A percentile compares a stretch with the other conserved stretches of the same genome.
These are phyloP conservation scores for Monosporascus sp. DNA, from an alignment of 2,329 filamentous ascomycete species.

Conservation along the genomic window DNA sequence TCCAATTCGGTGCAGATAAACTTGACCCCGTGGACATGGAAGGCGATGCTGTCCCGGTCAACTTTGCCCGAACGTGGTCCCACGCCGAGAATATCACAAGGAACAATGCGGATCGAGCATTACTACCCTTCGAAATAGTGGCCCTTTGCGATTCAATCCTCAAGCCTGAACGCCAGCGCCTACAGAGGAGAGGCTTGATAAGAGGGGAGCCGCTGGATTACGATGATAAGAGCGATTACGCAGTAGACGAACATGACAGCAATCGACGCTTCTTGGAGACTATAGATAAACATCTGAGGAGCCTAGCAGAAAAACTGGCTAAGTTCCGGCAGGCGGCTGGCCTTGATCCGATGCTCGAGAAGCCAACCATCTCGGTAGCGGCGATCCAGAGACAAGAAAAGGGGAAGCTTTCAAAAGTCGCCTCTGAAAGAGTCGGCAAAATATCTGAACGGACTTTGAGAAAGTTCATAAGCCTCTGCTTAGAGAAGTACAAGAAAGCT, in stretches of 20 bases:
- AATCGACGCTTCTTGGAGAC: conserved; percentile 76
- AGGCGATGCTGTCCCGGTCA: conserved; percentile 82
- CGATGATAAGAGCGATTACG: conserved; percentile 62
- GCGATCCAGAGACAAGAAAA: conserved; percentile 26
- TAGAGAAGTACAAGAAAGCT: conserved; percentile 86
- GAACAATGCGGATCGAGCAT: conserved; percentile 67
- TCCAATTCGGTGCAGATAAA: conserved; percentile 94
- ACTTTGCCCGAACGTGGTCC: conserved; percentile 87
- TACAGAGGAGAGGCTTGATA: conserved; percentile 57
- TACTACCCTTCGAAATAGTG: conserved; percentile 71
- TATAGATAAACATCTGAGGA: conserved; percentile 66
- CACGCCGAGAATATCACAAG: conserved; percentile 75
- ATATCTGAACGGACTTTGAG: conserved; percentile 70
- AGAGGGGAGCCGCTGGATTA: conserved; percentile 61
- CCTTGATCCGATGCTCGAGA: conserved; percentile 35
- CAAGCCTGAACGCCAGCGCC: conserved; percentile 60
- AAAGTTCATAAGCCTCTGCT: conserved; percentile 74
- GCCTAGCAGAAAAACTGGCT: conserved; percentile 57
- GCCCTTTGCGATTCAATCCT: conserved; percentile 64
- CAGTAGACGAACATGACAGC: conserved; percentile 75
- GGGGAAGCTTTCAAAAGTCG: conserved; percentile 14
- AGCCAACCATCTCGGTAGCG: conserved; percentile 16
- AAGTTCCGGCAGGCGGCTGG: conserved; percentile 47
- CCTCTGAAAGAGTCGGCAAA: conserved; percentile 72
- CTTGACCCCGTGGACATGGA: conserved; percentile 98